Conservation (phyloP, 1,284 basidiomycete species). For the Pseudozyma tsukubaensis region DNA sequence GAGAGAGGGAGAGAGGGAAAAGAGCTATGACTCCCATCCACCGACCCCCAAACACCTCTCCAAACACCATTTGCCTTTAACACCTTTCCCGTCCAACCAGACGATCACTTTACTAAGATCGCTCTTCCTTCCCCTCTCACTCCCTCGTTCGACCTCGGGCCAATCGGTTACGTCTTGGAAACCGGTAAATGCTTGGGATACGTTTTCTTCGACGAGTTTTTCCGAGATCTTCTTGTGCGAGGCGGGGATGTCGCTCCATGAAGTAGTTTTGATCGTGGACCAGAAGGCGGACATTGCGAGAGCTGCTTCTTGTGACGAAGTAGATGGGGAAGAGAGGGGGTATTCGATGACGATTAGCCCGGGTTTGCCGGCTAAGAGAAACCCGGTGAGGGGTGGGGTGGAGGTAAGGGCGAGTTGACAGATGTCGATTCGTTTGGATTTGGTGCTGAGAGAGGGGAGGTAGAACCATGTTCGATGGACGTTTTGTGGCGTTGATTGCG, state of each 20-base stretch:
- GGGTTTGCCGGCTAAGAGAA: constrained; percentile 60
- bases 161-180: constrained; percentile 51
- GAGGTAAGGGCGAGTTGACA: constrained; percentile 29
- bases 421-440: constrained; percentile 53
- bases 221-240: constrained; percentile 59
- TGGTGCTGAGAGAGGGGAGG: constrained; percentile 51
- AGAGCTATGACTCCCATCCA: constrained; percentile 18
- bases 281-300: constrained; percentile 41
- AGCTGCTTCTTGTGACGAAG: constrained; percentile 14
- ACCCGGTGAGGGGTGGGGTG: constrained; percentile 45
- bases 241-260: constrained; percentile 54
- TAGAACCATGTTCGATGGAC: constrained; percentile 56
- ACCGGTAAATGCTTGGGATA: constrained; percentile 6
- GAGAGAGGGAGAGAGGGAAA: too few relatives aligned
- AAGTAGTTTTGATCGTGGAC: constrained; percentile 42
- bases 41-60: constrained; percentile 33
- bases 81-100: constrained; percentile 37
- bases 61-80: constrained; percentile 23
- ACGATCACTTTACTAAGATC: constrained; percentile 40
- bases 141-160: constrained; percentile 33
- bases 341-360: constrained; percentile 57
- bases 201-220: constrained; percentile 21
- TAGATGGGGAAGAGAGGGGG: constrained; percentile 30
- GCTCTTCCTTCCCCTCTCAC: constrained; percentile 32
- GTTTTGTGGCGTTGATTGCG: neutral